These are phyloP conservation scores for Saitozyma podzolica DNA, from an alignment of 768 basidiomycete genomes.

Conservation along the genomic window DNA sequence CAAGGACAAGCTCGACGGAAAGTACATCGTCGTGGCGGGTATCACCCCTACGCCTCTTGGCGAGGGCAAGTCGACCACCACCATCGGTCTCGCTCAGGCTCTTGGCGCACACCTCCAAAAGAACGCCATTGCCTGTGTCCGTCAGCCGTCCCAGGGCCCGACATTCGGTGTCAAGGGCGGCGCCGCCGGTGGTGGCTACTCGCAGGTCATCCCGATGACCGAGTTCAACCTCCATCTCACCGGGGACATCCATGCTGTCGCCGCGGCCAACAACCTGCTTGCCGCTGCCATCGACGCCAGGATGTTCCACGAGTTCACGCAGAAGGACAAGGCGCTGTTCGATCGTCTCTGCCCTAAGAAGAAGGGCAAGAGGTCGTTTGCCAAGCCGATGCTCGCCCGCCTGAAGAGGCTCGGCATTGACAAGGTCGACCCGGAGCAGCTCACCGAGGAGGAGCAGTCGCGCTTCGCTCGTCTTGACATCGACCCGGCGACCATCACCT, in stretches of 20 bases:
- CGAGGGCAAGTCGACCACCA: slow-evolving; percentile 98
- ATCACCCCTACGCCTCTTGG: slow-evolving; percentile 96
- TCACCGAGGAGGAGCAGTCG: slow-evolving; percentile 88
- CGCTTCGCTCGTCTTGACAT: slow-evolving; percentile 90
- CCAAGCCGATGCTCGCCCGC: slow-evolving; percentile 93
- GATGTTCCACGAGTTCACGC: slow-evolving; percentile 96
- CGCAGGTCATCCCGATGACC: slow-evolving; percentile 99
- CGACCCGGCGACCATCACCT: slow-evolving; percentile 86
- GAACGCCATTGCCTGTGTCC: slow-evolving; percentile 91
- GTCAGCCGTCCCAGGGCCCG: slow-evolving; percentile 97
- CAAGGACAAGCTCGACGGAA: slow-evolving; percentile 80
- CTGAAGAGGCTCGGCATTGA: slow-evolving; percentile 90
- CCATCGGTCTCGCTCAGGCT: slow-evolving; percentile 93
- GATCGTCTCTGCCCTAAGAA: slow-evolving; percentile 85
- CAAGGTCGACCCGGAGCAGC: slow-evolving; percentile 87
- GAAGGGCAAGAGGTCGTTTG: slow-evolving; percentile 92
- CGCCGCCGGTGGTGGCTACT: slow-evolving; percentile 96
- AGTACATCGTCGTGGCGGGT: slow-evolving; percentile 94
- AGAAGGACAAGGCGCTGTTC: slow-evolving; percentile 92
- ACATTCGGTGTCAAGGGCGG: slow-evolving; percentile 99
- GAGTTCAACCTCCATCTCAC: slow-evolving; percentile 80
- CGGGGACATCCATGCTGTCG: slow-evolving; percentile 96
- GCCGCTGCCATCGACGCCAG: slow-evolving; percentile 95
- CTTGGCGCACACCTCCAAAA: slow-evolving; percentile 91
- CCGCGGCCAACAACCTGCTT: slow-evolving; percentile 94